These are phyloP conservation scores for Akanthomyces lecanii DNA, from an alignment of 2,329 filamentous ascomycete genomes.

Conservation along the genomic window DNA sequence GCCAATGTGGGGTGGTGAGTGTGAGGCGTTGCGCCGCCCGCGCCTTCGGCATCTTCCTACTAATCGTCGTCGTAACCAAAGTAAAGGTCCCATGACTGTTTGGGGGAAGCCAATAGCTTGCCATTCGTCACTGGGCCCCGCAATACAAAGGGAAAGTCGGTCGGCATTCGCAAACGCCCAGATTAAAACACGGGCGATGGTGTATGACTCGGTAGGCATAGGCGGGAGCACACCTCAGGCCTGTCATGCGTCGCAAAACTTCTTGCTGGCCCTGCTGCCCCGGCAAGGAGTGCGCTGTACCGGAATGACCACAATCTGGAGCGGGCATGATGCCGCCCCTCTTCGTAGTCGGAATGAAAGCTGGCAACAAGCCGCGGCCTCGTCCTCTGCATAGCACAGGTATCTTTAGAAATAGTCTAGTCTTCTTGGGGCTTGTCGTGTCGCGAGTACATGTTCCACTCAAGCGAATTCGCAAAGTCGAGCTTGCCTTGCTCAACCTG, in stretches of 20 bases:
- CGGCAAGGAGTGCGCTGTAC: background rate
- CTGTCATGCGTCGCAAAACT: background rate
- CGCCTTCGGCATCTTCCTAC: background rate
- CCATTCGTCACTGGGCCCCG: background rate
- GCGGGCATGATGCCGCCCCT: background rate
- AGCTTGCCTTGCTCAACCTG: constrained; percentile 59
- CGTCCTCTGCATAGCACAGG: background rate
- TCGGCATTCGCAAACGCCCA: background rate
- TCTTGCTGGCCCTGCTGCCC: background rate
- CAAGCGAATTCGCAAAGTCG: constrained; percentile 51
- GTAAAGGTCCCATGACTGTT: background rate
- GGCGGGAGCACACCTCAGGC: background rate
- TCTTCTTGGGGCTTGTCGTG: constrained; percentile 48
- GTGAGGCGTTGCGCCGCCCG: background rate
- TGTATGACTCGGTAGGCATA: background rate
- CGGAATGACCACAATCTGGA: background rate
- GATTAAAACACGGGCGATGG: background rate
- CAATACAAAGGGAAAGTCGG: background rate
- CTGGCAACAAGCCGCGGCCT: background rate
- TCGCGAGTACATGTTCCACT: constrained; percentile 60
- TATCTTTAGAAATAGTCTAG: constrained; percentile 1
- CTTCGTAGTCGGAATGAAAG: background rate
- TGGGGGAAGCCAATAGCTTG: background rate
- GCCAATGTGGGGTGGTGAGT: background rate
- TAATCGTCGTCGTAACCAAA: background rate